Percentiles rank a stretch among this genome's conserved stretches.
Conservation (phyloP, 768 basidiomycete genomes). For the Mycena rebaudengoi region DNA sequence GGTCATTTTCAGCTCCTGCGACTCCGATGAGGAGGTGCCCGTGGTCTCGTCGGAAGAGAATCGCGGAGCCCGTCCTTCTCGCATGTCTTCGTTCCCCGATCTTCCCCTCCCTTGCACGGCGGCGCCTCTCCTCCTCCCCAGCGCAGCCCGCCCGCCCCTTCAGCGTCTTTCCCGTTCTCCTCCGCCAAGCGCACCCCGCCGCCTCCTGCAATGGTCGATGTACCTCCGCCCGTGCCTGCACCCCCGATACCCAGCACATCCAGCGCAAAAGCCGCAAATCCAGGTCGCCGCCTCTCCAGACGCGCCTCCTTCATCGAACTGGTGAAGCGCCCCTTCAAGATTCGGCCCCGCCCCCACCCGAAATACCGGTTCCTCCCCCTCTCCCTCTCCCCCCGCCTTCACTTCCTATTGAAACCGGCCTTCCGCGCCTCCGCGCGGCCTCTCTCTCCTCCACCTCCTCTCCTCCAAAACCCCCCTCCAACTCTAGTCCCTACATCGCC, state of each 20-base stretch:
- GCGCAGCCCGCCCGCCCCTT: background rate
- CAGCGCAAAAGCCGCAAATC: too few species aligned
- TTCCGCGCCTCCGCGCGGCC: too few species aligned
- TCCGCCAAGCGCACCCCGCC: background rate
- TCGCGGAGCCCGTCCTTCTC: slow-evolving; percentile 1
- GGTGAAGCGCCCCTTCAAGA: slow-evolving; percentile 5
- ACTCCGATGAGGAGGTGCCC: too few species aligned
- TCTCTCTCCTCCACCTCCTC: too few species aligned
- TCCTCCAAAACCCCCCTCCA: slow-evolving; percentile 6
- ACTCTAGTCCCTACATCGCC: background rate
- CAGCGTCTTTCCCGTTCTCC: background rate
- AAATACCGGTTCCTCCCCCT: slow-evolving; percentile 6
- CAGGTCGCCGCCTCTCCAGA: slow-evolving; percentile 4
- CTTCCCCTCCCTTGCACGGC: slow-evolving; percentile 13
- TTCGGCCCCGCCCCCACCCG: background rate
- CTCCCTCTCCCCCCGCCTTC: too few species aligned
- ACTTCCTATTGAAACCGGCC: too few species aligned
- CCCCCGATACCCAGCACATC: background rate
- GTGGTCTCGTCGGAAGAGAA: too few species aligned
- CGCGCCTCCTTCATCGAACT: slow-evolving; percentile 8
- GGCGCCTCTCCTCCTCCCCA: background rate
- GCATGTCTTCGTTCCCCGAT: slow-evolving; percentile 29
- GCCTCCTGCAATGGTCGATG: background rate
- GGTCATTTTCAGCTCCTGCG: slow-evolving; percentile 36
- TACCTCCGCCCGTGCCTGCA: background rate